Conservation (phyloP, 176 grass and related monocot species). For the Aegilops bicornis region DNA sequence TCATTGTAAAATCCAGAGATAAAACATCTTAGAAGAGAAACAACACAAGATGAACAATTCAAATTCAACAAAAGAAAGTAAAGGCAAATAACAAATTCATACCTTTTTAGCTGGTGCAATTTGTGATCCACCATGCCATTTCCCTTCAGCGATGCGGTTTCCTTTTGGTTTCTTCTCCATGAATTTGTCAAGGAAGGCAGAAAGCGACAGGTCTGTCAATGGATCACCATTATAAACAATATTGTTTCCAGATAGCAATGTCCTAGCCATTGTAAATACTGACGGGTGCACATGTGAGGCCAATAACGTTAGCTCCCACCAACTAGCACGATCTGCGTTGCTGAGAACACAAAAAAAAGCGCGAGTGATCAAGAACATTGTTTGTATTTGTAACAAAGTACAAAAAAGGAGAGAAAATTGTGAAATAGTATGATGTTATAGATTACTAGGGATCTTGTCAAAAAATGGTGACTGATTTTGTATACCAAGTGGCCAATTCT, state of each 20-base stretch:
- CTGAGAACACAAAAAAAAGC: constrained; percentile 45
- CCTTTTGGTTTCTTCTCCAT: constrained; percentile 98
- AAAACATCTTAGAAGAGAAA: background rate
- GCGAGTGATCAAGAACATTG: constrained; percentile 14
- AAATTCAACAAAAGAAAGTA: constrained; percentile 13
- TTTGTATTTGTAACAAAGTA: constrained; percentile 6
- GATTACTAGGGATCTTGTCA: background rate
- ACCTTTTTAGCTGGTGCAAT: constrained; percentile 94
- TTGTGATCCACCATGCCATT: constrained; percentile 93
- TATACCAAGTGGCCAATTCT: background rate
- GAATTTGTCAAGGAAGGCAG: constrained; percentile 91
- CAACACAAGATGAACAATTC: background rate
- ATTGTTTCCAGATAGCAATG: constrained; percentile 78
- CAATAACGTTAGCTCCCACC: constrained; percentile 83
- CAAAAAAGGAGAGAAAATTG: background rate
- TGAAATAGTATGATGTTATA: background rate
- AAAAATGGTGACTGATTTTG: background rate
- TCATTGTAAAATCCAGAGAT: background rate
- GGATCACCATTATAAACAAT: constrained; percentile 96
- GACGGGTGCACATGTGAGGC: constrained; percentile 92
- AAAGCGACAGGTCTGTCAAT: constrained; percentile 71
- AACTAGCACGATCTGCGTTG: constrained; percentile 70
- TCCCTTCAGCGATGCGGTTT: constrained; percentile 70
- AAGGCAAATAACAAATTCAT: background rate
- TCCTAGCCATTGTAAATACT: constrained; percentile 85